Percentiles rank a stretch among this genome's conserved stretches.
phyloP scores from a whole-genome alignment of 139 green algal genomes.

The Picochlorum costavermella region DNA sequence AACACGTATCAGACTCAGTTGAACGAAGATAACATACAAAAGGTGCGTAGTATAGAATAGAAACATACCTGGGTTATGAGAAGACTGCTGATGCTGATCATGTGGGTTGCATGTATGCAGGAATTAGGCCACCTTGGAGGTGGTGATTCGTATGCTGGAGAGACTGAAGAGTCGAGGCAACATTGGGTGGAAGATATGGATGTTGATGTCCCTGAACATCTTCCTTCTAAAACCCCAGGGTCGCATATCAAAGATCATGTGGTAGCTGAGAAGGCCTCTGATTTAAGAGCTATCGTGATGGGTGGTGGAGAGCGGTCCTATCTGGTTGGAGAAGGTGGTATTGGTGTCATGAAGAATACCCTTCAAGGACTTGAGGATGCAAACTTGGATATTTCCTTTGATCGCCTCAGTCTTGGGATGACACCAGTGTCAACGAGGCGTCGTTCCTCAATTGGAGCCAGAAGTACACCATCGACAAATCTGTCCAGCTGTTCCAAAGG shows the following conservation, averaged over 20 bases:
- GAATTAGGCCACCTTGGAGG: not conserved
- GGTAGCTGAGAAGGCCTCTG: slow-evolving; percentile 13
- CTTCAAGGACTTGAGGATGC: slow-evolving; percentile 53
- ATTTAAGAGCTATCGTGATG: slow-evolving; percentile 40
- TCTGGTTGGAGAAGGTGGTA: slow-evolving; percentile 53
- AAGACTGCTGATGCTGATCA: slow-evolving; percentile 8
- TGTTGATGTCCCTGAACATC: slow-evolving; percentile 4
- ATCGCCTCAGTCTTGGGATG: slow-evolving; percentile 8
- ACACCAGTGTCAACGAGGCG: slow-evolving; percentile 4
- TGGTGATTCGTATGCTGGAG: not conserved
- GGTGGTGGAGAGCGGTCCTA: slow-evolving; percentile 67
- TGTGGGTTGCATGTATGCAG: not conserved
- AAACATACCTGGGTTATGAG: not conserved
- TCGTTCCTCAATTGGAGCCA: not conserved
- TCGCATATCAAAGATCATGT: slow-evolving; percentile 24
- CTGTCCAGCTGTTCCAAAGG: slow-evolving; percentile 23
- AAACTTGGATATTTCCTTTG: slow-evolving; percentile 29
- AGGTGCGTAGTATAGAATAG: slow-evolving; percentile 29
- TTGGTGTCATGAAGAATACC: slow-evolving; percentile 86
- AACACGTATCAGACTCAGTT: slow-evolving; percentile 67
- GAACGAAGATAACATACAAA: slow-evolving; percentile 35
- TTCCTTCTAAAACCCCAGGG: slow-evolving; percentile 23
- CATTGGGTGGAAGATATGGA: slow-evolving; percentile 46
- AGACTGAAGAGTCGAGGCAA: slow-evolving; percentile 32
- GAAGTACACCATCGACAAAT: not conserved